A percentile compares a stretch with the other conserved stretches of the same genome.
Conservation (phyloP, 179 eudicot genomes). For the Corrigiola litoralis region DNA sequence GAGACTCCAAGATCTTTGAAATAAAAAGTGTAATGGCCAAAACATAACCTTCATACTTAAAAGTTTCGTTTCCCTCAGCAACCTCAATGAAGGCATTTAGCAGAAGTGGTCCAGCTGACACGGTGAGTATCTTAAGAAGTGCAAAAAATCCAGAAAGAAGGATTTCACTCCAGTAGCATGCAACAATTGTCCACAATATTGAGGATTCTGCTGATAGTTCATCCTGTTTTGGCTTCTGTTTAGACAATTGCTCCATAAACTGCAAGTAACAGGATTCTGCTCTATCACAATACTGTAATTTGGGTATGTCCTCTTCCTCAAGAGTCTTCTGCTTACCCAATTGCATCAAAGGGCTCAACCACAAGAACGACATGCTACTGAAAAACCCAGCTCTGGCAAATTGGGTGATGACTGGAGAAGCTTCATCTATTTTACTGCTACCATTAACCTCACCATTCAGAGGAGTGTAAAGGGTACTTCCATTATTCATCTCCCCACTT, state of each 20-base stretch:
- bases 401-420: slow-evolving; percentile 8
- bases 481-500: slow-evolving; percentile 13
- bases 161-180: slow-evolving; percentile 30
- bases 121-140: slow-evolving; percentile 24
- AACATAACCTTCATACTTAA: slow-evolving; percentile 34
- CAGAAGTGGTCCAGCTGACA: slow-evolving; percentile 41
- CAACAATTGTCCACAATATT: slow-evolving; percentile 27
- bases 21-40: slow-evolving; percentile 34
- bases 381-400: slow-evolving; percentile 26
- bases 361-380: slow-evolving; percentile 36
- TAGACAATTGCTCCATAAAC: slow-evolving; percentile 21
- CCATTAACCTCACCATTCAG: slow-evolving; percentile 14
- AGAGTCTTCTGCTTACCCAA: slow-evolving; percentile 30
- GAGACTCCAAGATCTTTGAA: slow-evolving; percentile 33
- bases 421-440: neutral
- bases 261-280: slow-evolving; percentile 32
- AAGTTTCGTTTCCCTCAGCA: slow-evolving; percentile 32
- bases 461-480: slow-evolving; percentile 32
- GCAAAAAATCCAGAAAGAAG: slow-evolving; percentile 40
- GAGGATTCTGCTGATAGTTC: slow-evolving; percentile 16
- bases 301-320: slow-evolving; percentile 29
- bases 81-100: slow-evolving; percentile 37
- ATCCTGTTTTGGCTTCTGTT: slow-evolving; percentile 12
- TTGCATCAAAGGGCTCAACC: slow-evolving; percentile 38
- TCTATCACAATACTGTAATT: slow-evolving; percentile 23